Base-by-base conservation (phyloP, 2,329 filamentous ascomycete genomes). In the Diplodia intermedia region DNA sequence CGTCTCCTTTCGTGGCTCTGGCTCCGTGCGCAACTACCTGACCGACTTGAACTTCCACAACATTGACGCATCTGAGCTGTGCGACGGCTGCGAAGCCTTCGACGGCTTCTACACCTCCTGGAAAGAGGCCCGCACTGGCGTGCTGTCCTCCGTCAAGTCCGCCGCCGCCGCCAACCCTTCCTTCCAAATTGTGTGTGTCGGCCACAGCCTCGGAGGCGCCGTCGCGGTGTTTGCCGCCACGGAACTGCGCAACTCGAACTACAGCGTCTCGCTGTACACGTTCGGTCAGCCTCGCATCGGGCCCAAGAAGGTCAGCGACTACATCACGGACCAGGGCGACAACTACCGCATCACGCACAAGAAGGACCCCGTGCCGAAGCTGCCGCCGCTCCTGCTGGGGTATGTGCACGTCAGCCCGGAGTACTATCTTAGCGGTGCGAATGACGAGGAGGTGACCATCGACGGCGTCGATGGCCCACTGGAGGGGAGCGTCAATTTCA, bases 371-470 rank as follows among this genome's bases (percentile, higher is more conserved):
- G 86, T 93, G 1, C 89, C 91, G 0, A 85, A 88, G 53, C 82
- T 93, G 47, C 90, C 90, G 1, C 89, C 23, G 78, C 87, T 74
- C 68, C 65, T 85, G 55, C 76, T 90, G 63, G 85, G 86, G 40
- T 93, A 88, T 80, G 80, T 84, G 49, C 90, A 92, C 77, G 85
- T 87, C n/a, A 86, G 82, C 18, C 89, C 90, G 1, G 91, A 93
- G 81, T 91, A 88, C 79, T 92, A 77, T 57, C 73, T 80, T 56
- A 72, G 71, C 0, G 74, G 65, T 2, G 75, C 69, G 0, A 78
- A 76, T 38, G 60, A 70, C 3, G 74, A 69, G 0, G 40, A 56
- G 26, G 73, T 75, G 1, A 72, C 69, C 12, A 52, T 70, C 1
- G 70, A 68, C 0, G 77, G 79, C 68, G 38, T 79, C 0, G 67